Evolutionary conservation across 2,329 filamentous ascomycete species (phyloP).

Genomic region (Hyphodiscus sp.): DNA sequence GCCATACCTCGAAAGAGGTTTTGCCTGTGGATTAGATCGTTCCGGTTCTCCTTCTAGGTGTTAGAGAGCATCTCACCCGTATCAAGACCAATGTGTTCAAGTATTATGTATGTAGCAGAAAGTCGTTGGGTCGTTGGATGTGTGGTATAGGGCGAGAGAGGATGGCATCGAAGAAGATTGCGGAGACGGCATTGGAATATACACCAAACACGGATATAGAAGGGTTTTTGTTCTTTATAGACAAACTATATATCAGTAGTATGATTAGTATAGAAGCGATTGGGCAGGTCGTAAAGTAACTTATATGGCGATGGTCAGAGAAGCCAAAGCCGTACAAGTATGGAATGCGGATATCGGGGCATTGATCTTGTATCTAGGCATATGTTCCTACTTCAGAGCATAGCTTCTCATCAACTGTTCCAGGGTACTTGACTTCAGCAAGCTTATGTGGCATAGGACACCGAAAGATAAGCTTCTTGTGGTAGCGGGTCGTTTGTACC

Average conservation of each 20-base stretch:
- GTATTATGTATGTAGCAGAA: slow-evolving; percentile 17
- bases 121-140: slow-evolving; percentile 4
- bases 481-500: slow-evolving; percentile 17
- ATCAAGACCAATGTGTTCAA: slow-evolving; percentile 14
- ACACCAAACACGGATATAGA: slow-evolving; percentile 14
- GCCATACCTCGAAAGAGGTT: slow-evolving; percentile 29
- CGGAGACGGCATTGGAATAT: slow-evolving; percentile 10
- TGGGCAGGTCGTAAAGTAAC: slow-evolving; percentile 4
- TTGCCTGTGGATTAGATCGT: slow-evolving; percentile 16
- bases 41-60: slow-evolving; percentile 18
- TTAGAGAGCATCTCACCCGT: slow-evolving; percentile 27
- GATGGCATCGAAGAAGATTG: slow-evolving; percentile 12
- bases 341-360: slow-evolving; percentile 27
- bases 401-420: slow-evolving; percentile 31
- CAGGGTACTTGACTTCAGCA: slow-evolving; percentile 21
- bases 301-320: slow-evolving; percentile 18
- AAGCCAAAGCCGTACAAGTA: slow-evolving; percentile 26
- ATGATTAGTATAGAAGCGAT: neutral
- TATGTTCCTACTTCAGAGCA: slow-evolving; percentile 30
- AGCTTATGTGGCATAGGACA: slow-evolving; percentile 25
- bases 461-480: slow-evolving; percentile 25
- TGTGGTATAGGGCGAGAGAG: slow-evolving; percentile 12
- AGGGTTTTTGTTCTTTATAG: slow-evolving; percentile 12
- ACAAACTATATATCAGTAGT: slow-evolving; percentile 14
- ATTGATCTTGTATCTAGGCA: slow-evolving; percentile 30